Evolutionary conservation across 257 asterid species (phyloP).

Genomic region (Ajuga chamaepitys): DNA sequence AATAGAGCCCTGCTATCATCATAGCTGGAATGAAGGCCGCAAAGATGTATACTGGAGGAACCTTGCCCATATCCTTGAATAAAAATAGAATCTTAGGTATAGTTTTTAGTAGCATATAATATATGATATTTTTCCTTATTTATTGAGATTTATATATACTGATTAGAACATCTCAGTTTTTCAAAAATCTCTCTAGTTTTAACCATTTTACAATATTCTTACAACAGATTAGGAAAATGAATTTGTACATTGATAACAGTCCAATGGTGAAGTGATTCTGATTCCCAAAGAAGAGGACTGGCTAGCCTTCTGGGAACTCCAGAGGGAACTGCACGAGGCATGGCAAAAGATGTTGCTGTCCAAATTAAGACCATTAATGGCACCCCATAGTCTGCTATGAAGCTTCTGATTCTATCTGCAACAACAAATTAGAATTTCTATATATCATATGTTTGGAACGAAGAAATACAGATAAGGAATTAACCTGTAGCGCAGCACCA

Average conservation of each 20-base stretch:
- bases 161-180: too few relatives aligned
- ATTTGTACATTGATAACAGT: slow-evolving; percentile 40
- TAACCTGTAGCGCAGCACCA: slow-evolving; percentile 47
- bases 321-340: slow-evolving; percentile 28
- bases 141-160: too few relatives aligned
- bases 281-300: slow-evolving; percentile 42
- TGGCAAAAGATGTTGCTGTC: slow-evolving; percentile 30
- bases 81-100: too few relatives aligned
- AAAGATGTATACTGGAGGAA: slow-evolving; percentile 37
- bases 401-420: slow-evolving; percentile 34
- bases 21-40: slow-evolving; percentile 47
- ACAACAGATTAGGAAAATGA: too few relatives aligned
- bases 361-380: slow-evolving; percentile 42
- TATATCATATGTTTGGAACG: background rate
- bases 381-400: slow-evolving; percentile 55
- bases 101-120: too few relatives aligned
- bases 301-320: slow-evolving; percentile 43
- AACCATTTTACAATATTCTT: too few relatives aligned
- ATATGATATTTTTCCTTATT: too few relatives aligned
- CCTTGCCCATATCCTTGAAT: slow-evolving; percentile 46
- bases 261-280: slow-evolving; percentile 43
- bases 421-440: too few relatives aligned
- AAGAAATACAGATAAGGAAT: background rate
- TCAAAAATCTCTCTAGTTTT: too few relatives aligned
- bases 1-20: slow-evolving; percentile 56